Evolutionary conservation across 805 yeast species (phyloP).

Genomic region (Nematodospora valgi): DNA sequence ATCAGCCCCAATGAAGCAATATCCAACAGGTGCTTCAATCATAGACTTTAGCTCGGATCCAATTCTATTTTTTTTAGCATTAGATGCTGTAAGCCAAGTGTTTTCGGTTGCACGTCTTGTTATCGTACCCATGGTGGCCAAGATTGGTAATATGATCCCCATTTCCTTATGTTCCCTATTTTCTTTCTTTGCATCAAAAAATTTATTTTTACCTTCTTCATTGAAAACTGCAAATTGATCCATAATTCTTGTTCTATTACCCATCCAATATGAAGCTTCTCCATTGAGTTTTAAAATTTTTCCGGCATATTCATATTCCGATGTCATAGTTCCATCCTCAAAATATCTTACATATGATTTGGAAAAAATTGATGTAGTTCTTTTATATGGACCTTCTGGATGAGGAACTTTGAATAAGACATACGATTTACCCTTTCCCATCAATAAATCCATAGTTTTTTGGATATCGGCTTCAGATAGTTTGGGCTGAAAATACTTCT

Average conservation of each 20-base stretch:
- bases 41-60: slow-evolving; percentile 93
- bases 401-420: slow-evolving; percentile 77
- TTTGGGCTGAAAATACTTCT: slow-evolving; percentile 35
- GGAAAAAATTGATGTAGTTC: slow-evolving; percentile 75
- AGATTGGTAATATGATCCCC: slow-evolving; percentile 80
- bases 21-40: slow-evolving; percentile 83
- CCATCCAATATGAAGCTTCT: slow-evolving; percentile 88
- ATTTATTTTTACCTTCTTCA: slow-evolving; percentile 16
- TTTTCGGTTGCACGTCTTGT: slow-evolving; percentile 96
- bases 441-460: slow-evolving; percentile 9
- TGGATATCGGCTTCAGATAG: slow-evolving; percentile 28
- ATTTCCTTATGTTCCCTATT: slow-evolving; percentile 25
- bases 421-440: slow-evolving; percentile 17
- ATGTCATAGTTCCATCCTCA: slow-evolving; percentile 69
- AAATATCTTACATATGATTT: slow-evolving; percentile 69
- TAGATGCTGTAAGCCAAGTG: slow-evolving; percentile 97
- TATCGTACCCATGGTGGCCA: slow-evolving; percentile 93
- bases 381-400: slow-evolving; percentile 70
- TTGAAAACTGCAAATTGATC: slow-evolving; percentile 79
- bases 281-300: slow-evolving; percentile 78
- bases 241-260: slow-evolving; percentile 79
- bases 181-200: slow-evolving; percentile 24
- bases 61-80: slow-evolving; percentile 78
- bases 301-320: slow-evolving; percentile 68
- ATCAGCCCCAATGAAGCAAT: slow-evolving; percentile 95